Evolutionary conservation across 2,329 filamentous ascomycete species (phyloP), one percentile per base, ranked within the genome.

Genomic region (Knufia fluminis): DNA sequence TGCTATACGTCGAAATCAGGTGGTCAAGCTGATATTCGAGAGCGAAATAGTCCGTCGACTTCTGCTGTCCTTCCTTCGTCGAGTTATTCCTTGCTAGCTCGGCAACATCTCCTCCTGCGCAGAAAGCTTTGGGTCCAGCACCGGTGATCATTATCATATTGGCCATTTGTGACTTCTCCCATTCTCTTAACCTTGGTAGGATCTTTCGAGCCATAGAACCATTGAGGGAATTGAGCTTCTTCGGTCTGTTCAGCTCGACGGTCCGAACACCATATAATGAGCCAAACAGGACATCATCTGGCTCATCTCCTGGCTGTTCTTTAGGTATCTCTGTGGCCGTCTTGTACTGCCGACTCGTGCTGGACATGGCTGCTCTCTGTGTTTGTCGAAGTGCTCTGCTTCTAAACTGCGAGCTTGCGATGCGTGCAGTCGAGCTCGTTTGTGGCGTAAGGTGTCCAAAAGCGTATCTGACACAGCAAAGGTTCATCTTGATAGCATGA

Each of bases 21-120:
- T 98, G 92, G 66, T 98, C 86, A 55, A 98, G 82, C 71, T 87
- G 84, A 76, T 97, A 98, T 82, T 98, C 94, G 50, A 92, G 82
- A 10, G 73, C 87, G 66, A 98, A 98, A 75, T 94, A 98, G 46
- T 90, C 82, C 42, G 78, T 73, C 23, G 90, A 94, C 60, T 76
- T 75, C 62, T 82, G 72, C 70, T 87, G 83, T 26, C 90, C 90
- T 57, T 83, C 74, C 2, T 68, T 61, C 1, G 85, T 82, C 64
- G 77, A 62, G 66, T 94, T 96, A 66, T 80, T 78, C 54, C 78
- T 57, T 32, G 89, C 91, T 54, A 98, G 80, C 38, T 77, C 80
- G 16, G 79, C 78, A 35, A 98, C 90, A 66, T 98, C 92, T 52
- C 92, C 92, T 58, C 92, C 92, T 1, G 92, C 89, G 66, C 92